Evolutionary conservation across 1,139 yeast genomes (phyloP).

Genomic region (Saccharomyces hybrid): DNA sequence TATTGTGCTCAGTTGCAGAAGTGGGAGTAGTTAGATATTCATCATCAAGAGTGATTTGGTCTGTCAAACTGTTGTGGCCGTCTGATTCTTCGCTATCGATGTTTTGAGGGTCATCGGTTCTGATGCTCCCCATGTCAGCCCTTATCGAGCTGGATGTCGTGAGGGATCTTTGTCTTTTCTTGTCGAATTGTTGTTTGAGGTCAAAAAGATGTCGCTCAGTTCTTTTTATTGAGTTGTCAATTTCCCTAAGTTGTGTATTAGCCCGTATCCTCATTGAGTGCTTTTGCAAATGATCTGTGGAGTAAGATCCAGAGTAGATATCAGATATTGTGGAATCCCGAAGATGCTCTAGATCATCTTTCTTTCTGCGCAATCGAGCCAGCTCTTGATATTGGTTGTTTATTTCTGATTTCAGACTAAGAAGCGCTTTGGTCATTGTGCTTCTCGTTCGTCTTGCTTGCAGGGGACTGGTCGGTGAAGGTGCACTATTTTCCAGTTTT

Average conservation of each 20-base stretch:
- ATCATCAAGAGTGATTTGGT: background rate
- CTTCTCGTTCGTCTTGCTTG: conserved; percentile 20
- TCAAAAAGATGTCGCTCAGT: conserved; percentile 22
- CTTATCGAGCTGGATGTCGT: background rate
- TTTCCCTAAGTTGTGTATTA: conserved; percentile 29
- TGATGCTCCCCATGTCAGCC: conserved; percentile 1
- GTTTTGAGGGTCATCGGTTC: conserved; percentile 1
- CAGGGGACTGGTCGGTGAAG: conserved; percentile 26
- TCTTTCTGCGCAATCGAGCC: conserved; percentile 17
- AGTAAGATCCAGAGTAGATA: conserved; percentile 30
- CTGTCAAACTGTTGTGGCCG: background rate
- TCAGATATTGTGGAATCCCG: conserved; percentile 25
- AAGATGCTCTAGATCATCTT: conserved; percentile 22
- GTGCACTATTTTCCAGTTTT: conserved; percentile 18
- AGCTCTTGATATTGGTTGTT: conserved; percentile 22
- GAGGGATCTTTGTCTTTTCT: conserved; percentile 4
- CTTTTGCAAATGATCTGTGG: conserved; percentile 31
- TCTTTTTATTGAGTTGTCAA: conserved; percentile 24
- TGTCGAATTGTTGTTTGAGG: conserved; percentile 21
- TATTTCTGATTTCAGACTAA: conserved; percentile 19
- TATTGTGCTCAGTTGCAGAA: background rate
- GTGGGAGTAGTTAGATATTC: background rate
- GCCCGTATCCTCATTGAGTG: conserved; percentile 30
- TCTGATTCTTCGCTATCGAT: background rate
- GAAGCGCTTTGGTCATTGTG: conserved; percentile 19